Conservation (phyloP, 1,284 basidiomycete species). For the Apiotrichum domesticum region DNA sequence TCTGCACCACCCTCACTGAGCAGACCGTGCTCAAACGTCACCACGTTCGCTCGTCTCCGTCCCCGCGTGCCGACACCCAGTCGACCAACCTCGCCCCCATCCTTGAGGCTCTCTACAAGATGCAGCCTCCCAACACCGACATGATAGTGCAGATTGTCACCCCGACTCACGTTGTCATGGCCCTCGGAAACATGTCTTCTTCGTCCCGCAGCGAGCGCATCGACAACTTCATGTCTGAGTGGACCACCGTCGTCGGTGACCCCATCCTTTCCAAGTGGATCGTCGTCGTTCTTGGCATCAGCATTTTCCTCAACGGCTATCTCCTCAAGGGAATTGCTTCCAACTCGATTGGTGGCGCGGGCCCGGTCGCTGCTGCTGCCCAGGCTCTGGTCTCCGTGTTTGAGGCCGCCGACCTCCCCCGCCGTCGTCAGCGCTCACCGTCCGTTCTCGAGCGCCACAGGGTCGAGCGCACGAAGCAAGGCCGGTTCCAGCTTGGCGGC, state of each 20-base stretch:
- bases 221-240: conserved; percentile 86
- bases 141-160: conserved; percentile 67
- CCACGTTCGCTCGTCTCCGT: conserved; percentile 39
- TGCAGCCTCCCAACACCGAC: conserved; percentile 48
- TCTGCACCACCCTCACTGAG: conserved; percentile 84
- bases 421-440: conserved; percentile 11
- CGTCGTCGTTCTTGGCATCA: conserved; percentile 76
- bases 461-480: conserved; percentile 10
- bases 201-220: conserved; percentile 51
- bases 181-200: conserved; percentile 16
- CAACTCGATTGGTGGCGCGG: conserved; percentile 46
- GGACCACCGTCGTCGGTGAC: conserved; percentile 91
- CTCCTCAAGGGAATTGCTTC: conserved; percentile 68
- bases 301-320: conserved; percentile 88
- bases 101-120: conserved; percentile 56
- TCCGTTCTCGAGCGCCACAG: conserved; percentile 13
- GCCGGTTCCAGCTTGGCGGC: conserved; percentile 7
- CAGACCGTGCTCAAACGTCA: conserved; percentile 60
- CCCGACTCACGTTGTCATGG: conserved; percentile 57
- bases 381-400: conserved; percentile 48
- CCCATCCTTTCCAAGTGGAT: conserved; percentile 96
- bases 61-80: conserved; percentile 38
- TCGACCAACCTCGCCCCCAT: conserved; percentile 57
- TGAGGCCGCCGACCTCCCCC: conserved; percentile 25
- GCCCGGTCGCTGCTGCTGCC: conserved; percentile 49